Evolutionary conservation across 2,329 filamentous ascomycete genomes (phyloP).

Genomic region (Colletotrichum scovillei): DNA sequence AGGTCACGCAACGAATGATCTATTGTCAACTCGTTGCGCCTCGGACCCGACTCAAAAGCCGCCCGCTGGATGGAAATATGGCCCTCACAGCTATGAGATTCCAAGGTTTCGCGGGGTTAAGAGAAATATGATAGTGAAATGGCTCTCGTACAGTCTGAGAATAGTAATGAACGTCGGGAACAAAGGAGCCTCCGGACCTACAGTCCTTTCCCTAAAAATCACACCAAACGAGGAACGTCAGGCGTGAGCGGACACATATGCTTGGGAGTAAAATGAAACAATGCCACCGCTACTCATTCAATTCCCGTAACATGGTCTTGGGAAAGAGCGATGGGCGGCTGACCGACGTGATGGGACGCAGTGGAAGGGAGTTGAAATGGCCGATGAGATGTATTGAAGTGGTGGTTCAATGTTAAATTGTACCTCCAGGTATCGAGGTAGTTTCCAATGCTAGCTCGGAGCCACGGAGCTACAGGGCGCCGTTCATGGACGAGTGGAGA

Average conservation of each 20-base stretch:
- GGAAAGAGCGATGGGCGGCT: neutral
- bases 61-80: neutral
- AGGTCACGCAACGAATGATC: neutral
- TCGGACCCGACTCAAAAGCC: neutral
- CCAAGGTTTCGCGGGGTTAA: neutral
- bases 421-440: neutral
- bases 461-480: neutral
- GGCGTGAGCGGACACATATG: neutral
- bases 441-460: neutral
- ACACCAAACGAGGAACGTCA: neutral
- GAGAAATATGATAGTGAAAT: neutral
- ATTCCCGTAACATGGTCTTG: neutral
- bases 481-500: neutral
- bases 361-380: neutral
- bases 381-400: neutral
- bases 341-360: neutral
- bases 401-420: neutral
- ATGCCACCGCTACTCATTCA: neutral
- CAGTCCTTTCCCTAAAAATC: neutral
- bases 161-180: neutral
- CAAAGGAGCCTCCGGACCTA: neutral
- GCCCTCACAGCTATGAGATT: neutral
- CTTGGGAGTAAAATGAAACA: neutral
- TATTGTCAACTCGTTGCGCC: neutral
- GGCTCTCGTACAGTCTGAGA: neutral